Percentiles rank a stretch among this genome's conserved stretches.
These are phyloP conservation scores for Exophiala sideris DNA, from an alignment of 2,329 filamentous ascomycete species.

Conservation along the genomic window DNA sequence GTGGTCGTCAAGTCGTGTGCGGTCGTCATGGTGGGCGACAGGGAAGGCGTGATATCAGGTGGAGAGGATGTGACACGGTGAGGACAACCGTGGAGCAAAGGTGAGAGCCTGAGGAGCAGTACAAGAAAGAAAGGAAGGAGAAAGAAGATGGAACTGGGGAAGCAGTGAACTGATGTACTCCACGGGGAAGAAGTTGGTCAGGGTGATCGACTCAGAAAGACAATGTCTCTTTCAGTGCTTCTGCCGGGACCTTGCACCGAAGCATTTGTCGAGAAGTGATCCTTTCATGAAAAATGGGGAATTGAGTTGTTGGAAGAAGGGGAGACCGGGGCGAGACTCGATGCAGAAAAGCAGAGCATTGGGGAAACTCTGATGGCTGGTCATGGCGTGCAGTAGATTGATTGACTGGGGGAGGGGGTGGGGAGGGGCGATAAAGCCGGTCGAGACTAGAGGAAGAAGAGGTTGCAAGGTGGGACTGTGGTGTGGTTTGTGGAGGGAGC, in stretches of 20 bases:
- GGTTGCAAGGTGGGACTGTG: slow-evolving; percentile 5
- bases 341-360: neutral
- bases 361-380: neutral
- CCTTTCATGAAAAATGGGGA: neutral
- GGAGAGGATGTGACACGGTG: neutral
- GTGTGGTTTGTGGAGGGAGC: neutral
- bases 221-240: neutral
- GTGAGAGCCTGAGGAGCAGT: neutral
- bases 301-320: neutral
- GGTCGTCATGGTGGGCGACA: slow-evolving; percentile 18
- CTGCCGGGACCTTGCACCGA: neutral
- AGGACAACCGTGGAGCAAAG: neutral
- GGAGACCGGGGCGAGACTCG: neutral
- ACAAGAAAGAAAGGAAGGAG: neutral
- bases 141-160: neutral
- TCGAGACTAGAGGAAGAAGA: neutral
- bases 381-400: slow-evolving; percentile 5
- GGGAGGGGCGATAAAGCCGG: neutral
- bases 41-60: neutral
- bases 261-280: neutral
- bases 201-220: slow-evolving; percentile 1
- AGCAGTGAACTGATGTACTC: slow-evolving; percentile 14
- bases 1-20: neutral
- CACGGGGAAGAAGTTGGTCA: neutral
- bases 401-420: neutral